Evolutionary conservation across 805 yeast genomes (phyloP), one percentile per base, ranked within the genome.

Genomic region (Grigorovia transvaalensis): DNA sequence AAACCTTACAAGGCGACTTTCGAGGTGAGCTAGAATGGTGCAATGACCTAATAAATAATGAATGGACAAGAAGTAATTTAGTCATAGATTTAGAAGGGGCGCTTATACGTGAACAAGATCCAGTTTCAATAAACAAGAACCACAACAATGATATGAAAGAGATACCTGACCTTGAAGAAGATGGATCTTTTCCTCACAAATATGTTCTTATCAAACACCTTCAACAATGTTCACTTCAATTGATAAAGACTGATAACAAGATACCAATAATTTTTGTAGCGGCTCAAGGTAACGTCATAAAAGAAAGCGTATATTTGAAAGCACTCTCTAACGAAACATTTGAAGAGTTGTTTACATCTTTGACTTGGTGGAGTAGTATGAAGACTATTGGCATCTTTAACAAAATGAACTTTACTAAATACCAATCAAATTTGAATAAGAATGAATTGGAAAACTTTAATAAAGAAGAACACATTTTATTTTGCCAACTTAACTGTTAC

Each of bases 401-500:
- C 54, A 81, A 81, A 59, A 70, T 77, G 70, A 44, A 44, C 6
- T 38, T 56, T 9, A 8, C 40, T 4, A 46, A 30, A 17, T 45
- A 46, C 15, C 20, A 33, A n/a, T 19, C 19, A 15, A 38, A 15
- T 11, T 20, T 20, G 20, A 23, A 15, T 18, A 12, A 44, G 3
- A 40, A 45, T 3, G 30, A 41, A 3, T 9, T 15, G 3, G 6
- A 30, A 33, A 35, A 27, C 15, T 20, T 29, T 7, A 49, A 30
- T 17, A 46, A 18, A 2, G 29, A 35, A 12, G 51, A 53, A 18
- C 67, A 66, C 56, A 60, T 84, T 13, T 66, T 84, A 48, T 84
- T 82, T 18, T 81, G 88, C 51, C 74, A 85, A 43, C 79, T 84
- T 59, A 80, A 79, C 61, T 73, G 84, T 1, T 85, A 68, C 65